Conservation (phyloP, 2,329 filamentous ascomycete genomes). For the Fusarium tupiense region DNA sequence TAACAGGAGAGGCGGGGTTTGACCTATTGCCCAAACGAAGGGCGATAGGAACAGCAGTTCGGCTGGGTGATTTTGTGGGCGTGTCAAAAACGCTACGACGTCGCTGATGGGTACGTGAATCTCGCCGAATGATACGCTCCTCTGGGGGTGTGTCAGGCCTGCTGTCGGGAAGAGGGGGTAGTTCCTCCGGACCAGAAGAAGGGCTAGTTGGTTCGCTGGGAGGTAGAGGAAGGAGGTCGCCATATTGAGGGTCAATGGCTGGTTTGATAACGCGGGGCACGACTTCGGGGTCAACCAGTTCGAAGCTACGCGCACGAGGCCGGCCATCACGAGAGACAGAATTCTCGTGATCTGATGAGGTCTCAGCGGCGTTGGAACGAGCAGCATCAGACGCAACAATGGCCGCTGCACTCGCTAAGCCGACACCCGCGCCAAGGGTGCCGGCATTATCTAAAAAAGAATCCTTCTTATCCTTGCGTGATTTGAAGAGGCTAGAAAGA, state of each 20-base stretch:
- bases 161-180: conserved; percentile 68
- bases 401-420: conserved; percentile 63
- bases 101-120: conserved; percentile 56
- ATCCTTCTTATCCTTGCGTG: conserved; percentile 56
- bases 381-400: conserved; percentile 52
- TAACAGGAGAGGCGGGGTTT: conserved; percentile 55
- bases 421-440: conserved; percentile 76
- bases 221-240: conserved; percentile 71
- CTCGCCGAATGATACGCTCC: conserved; percentile 53
- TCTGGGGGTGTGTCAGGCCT: conserved; percentile 66
- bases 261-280: conserved; percentile 67
- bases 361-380: conserved; percentile 59
- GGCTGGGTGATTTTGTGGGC: conserved; percentile 61
- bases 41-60: conserved; percentile 67
- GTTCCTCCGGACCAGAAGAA: conserved; percentile 47
- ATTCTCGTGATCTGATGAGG: conserved; percentile 52
- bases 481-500: conserved; percentile 61
- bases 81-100: conserved; percentile 60
- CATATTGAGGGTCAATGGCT: conserved; percentile 73
- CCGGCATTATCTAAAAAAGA: conserved; percentile 80
- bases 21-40: conserved; percentile 62
- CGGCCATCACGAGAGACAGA: conserved; percentile 38
- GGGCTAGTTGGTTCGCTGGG: conserved; percentile 67
- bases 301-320: conserved; percentile 41
- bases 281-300: conserved; percentile 67